Conservation (phyloP, 495 filamentous ascomycete genomes). For the Endocarpon pusillum region DNA sequence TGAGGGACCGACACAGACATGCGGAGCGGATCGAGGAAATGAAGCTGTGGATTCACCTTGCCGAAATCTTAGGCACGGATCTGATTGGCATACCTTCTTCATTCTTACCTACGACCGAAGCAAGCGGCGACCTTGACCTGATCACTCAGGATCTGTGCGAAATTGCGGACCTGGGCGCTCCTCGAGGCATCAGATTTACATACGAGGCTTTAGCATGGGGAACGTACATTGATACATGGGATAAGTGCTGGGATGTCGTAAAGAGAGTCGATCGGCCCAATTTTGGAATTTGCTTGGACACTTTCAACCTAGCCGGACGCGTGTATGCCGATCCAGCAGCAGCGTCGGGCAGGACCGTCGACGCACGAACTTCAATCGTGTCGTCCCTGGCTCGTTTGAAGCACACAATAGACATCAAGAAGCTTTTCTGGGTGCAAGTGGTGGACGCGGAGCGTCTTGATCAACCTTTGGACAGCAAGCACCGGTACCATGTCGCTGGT, state of each 20-base stretch:
- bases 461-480: constrained; percentile 31
- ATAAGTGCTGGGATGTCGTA: constrained; percentile 44
- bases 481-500: constrained; percentile 24
- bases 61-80: constrained; percentile 45
- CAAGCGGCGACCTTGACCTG: constrained; percentile 36
- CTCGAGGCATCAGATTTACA: constrained; percentile 53
- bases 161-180: constrained; percentile 50
- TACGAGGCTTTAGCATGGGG: constrained; percentile 68
- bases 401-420: constrained; percentile 31
- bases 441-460: constrained; percentile 42
- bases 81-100: constrained; percentile 59
- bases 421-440: constrained; percentile 53
- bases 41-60: constrained; percentile 49
- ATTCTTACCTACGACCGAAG: constrained; percentile 41
- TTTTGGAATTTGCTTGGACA: constrained; percentile 52
- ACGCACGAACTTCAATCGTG: constrained; percentile 33
- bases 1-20: constrained; percentile 45
- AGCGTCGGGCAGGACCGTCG: constrained; percentile 22
- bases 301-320: constrained; percentile 47
- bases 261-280: constrained; percentile 38
- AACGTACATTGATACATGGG: constrained; percentile 52
- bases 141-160: constrained; percentile 48
- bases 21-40: constrained; percentile 43
- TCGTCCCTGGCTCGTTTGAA: constrained; percentile 32
- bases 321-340: constrained; percentile 42